Evolutionary conservation across 805 yeast species (phyloP), one percentile per base, ranked within the genome.

Genomic region (Myxozyma udenii): DNA sequence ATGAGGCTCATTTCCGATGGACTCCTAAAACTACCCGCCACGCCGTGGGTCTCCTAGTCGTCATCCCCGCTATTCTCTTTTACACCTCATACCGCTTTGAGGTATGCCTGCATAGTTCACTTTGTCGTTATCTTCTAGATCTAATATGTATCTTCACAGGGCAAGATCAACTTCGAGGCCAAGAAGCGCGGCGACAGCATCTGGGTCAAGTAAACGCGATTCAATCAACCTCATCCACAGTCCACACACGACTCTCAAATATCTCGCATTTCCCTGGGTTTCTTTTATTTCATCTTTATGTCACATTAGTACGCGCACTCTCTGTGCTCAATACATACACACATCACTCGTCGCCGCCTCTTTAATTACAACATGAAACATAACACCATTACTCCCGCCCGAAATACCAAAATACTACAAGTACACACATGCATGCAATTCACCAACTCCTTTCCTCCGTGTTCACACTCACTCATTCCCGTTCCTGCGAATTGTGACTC

Each of bases 101-200:
- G 39, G 60, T 55, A 48, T 36, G 56, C 26, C 14, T 16, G 19
- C 19, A 30, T 12, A 14, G 25, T 12, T 14, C n/a, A n/a, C n/a
- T n/a, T n/a, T 32, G n/a, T 2, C 19, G n/a, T 26, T 21, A 9
- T 2, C 14, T 7, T 33, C n/a, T 25, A 4, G 2, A 12, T 3
- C n/a, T 18, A n/a, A 19, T 18, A 2, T 11, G n/a, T 9, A 41
- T 41, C 26, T 24, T 4, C 22, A 16, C 24, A 55, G 60, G 60
- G 60, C 32, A 38, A 30, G 44, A 51, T 55, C 40, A 44, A 55
- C 44, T 55, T 55, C 28, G 58, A 51, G 42, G 60, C 39, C 14
- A 55, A 55, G 57, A 51, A 51, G 54, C 51, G 60, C 19, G 50
- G 50, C 11, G 45, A 48, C 19, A 47, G 53, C 53, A 46, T 55